A percentile compares a stretch with the other conserved stretches of the same genome.
Conservation (phyloP, 129 eudicot species). For the Pittosporum tobira region DNA sequence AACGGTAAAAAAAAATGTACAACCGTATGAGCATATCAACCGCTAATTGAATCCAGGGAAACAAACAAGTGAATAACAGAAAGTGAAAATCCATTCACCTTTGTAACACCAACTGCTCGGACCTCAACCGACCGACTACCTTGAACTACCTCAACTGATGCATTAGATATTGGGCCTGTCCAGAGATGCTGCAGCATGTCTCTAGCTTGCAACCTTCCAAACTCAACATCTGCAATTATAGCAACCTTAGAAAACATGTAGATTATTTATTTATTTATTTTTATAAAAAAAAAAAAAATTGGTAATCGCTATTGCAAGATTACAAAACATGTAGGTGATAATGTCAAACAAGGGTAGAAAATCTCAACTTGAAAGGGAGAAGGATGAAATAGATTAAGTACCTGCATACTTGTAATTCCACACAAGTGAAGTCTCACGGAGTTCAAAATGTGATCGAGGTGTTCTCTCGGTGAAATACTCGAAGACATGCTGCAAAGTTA, state of each 20-base stretch:
- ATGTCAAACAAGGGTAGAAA: slow-evolving; percentile 4
- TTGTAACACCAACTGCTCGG: slow-evolving; percentile 92
- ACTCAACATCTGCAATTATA: slow-evolving; percentile 54
- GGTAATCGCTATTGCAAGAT: too few species aligned
- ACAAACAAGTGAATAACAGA: not conserved
- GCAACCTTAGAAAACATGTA: not conserved
- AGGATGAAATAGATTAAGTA: slow-evolving; percentile 7
- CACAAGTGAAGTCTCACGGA: slow-evolving; percentile 81
- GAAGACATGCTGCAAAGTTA: slow-evolving; percentile 65
- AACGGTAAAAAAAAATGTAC: not conserved
- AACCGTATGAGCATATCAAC: not conserved
- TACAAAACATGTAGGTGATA: not conserved
- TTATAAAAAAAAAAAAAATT: too few species aligned
- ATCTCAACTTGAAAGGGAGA: not conserved
- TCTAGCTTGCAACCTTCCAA: slow-evolving; percentile 90
- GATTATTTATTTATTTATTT: too few species aligned
- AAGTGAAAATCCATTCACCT: slow-evolving; percentile 42
- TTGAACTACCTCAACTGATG: slow-evolving; percentile 91
- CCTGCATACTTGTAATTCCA: slow-evolving; percentile 99
- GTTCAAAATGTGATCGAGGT: slow-evolving; percentile 82
- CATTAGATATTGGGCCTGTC: slow-evolving; percentile 94
- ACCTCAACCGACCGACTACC: slow-evolving; percentile 91
- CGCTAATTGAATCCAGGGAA: not conserved
- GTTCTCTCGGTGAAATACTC: slow-evolving; percentile 92
- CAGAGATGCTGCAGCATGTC: slow-evolving; percentile 98